Evolutionary conservation across 2,329 filamentous ascomycete genomes (phyloP).

Genomic region (Exophiala lecanii-corni): DNA sequence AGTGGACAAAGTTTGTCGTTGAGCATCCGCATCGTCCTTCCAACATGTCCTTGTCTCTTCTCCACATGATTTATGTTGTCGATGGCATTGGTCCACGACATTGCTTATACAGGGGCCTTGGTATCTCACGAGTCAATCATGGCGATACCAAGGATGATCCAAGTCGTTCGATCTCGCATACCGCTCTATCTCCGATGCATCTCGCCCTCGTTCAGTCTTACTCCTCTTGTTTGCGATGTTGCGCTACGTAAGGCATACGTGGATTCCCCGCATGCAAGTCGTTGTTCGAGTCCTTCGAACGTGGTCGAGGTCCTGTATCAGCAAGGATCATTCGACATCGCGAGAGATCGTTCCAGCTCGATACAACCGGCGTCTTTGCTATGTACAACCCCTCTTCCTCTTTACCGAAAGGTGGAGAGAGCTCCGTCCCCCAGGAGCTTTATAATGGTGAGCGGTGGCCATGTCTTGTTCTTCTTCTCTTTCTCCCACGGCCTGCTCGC

Average conservation of each 20-base stretch:
- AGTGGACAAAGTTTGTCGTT: too few species aligned
- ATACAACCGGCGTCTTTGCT: too few species aligned
- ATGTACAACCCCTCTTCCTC: slow-evolving; percentile 17
- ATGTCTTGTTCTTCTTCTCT: slow-evolving; percentile 10
- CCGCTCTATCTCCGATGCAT: neutral
- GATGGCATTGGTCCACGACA: too few species aligned
- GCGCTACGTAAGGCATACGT: too few species aligned
- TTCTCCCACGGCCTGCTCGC: slow-evolving; percentile 23
- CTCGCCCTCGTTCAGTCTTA: neutral
- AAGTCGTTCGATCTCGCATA: neutral
- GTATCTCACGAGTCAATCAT: neutral
- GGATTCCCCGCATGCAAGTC: too few species aligned
- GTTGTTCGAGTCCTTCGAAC: too few species aligned
- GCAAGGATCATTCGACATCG: slow-evolving; percentile 13
- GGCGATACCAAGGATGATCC: neutral
- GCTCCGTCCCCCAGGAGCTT: slow-evolving; percentile 1
- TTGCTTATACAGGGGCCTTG: neutral
- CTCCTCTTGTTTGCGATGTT: too few species aligned
- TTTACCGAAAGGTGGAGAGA: slow-evolving; percentile 19
- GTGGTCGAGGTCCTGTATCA: slow-evolving; percentile 3
- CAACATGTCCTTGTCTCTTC: too few species aligned
- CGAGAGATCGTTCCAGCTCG: too few species aligned
- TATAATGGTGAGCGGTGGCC: slow-evolving; percentile 13
- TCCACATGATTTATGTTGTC: too few species aligned
- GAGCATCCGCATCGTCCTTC: too few species aligned